Percentiles rank a stretch among this genome's conserved stretches.
Conservation (phyloP, 495 filamentous ascomycete genomes). For the Mycothermus thermophilus region DNA sequence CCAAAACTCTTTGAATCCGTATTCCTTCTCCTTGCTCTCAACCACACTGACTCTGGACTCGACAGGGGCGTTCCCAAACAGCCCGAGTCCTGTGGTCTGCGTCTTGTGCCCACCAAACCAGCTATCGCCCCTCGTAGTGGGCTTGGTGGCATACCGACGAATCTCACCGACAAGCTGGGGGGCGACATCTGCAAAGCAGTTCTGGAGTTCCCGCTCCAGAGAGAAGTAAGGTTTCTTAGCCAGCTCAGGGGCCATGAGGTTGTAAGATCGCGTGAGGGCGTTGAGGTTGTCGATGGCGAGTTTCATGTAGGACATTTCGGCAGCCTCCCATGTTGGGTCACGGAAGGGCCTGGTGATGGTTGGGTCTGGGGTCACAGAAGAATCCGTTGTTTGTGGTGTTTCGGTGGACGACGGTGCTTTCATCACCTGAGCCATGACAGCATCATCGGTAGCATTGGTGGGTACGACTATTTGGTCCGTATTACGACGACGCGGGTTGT, state of each 20-base stretch:
- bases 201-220: constrained; percentile 66
- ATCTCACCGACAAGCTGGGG: constrained; percentile 60
- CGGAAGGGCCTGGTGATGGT: constrained; percentile 37
- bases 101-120: constrained; percentile 60
- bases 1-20: constrained; percentile 84
- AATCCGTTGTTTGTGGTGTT: no score
- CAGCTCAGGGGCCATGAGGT: constrained; percentile 80
- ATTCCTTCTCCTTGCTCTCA: constrained; percentile 57
- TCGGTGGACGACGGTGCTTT: background rate
- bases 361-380: background rate
- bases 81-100: no score
- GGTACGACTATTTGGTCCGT: constrained; percentile 35
- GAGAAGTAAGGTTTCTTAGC: constrained; percentile 90
- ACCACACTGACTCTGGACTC: constrained; percentile 48
- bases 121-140: constrained; percentile 35
- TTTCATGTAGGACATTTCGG: constrained; percentile 63
- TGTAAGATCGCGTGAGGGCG: constrained; percentile 70
- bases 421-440: constrained; percentile 28
- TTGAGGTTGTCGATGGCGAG: constrained; percentile 74
- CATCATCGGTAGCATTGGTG: constrained; percentile 34
- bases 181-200: constrained; percentile 76
- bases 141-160: constrained; percentile 54
- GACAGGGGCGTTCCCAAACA: constrained; percentile 20
- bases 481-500: constrained; percentile 36
- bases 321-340: constrained; percentile 50